Conservation (phyloP, 148 eudicot species). For the Pharnaceum exiguum region DNA sequence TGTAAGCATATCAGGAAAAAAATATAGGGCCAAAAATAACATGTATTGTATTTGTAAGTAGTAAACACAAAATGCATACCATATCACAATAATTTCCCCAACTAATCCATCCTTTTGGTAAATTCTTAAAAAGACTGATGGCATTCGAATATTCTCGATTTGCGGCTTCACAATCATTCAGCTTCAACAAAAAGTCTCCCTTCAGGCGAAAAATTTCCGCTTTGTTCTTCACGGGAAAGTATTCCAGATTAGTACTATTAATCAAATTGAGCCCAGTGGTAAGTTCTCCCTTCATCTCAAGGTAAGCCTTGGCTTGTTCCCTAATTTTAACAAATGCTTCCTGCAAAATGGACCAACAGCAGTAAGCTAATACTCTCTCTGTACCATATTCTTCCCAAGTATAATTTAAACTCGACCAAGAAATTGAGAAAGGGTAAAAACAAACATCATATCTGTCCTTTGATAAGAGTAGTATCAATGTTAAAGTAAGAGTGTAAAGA, state of each 20-base stretch:
- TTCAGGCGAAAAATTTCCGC: constrained; percentile 88
- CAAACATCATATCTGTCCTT: too few species aligned
- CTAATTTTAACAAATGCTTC: constrained; percentile 93
- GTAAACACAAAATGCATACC: constrained; percentile 33
- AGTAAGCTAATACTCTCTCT: not conserved
- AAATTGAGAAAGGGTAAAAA: too few species aligned
- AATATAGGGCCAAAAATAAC: too few species aligned
- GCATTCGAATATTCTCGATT: constrained; percentile 91
- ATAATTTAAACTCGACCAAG: too few species aligned
- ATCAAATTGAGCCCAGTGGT: constrained; percentile 86
- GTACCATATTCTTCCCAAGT: too few species aligned
- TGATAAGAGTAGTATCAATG: too few species aligned
- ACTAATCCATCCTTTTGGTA: constrained; percentile 98
- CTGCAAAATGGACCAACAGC: constrained; percentile 44
- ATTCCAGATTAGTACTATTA: constrained; percentile 89
- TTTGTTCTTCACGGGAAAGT: constrained; percentile 86
- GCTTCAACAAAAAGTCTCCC: constrained; percentile 84
- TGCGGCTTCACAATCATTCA: constrained; percentile 91
- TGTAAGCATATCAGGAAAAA: not conserved
- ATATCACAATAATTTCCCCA: constrained; percentile 98
- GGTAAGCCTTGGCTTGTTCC: constrained; percentile 95
- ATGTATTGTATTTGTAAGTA: too few species aligned
- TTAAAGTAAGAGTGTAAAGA: too few species aligned
- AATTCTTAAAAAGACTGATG: constrained; percentile 74
- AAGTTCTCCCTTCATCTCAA: constrained; percentile 95